Conservation (phyloP, 2,329 filamentous ascomycete species). For the Cryphonectria carpinicola region DNA sequence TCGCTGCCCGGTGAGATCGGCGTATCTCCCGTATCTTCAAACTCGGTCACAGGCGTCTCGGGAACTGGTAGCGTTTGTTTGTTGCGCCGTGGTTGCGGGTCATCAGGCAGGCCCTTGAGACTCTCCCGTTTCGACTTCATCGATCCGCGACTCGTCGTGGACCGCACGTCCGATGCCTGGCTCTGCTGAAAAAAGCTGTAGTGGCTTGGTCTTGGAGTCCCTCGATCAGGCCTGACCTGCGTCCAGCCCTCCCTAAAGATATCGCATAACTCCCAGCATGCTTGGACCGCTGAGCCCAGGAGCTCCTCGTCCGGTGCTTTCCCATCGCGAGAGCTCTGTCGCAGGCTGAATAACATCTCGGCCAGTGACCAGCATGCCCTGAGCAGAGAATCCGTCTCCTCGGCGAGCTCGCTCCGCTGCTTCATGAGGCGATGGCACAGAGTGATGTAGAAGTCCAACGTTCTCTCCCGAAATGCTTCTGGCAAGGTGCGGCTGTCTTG, state of each 20-base stretch:
- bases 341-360: slow-evolving; percentile 89
- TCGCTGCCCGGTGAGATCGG: slow-evolving; percentile 80
- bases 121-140: slow-evolving; percentile 57
- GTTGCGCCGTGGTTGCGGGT: slow-evolving; percentile 44
- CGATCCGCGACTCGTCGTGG: slow-evolving; percentile 51
- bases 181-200: slow-evolving; percentile 67
- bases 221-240: slow-evolving; percentile 81
- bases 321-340: slow-evolving; percentile 78
- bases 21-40: slow-evolving; percentile 91
- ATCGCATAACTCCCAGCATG: slow-evolving; percentile 93
- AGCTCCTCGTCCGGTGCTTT: slow-evolving; percentile 79
- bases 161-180: slow-evolving; percentile 43
- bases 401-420: slow-evolving; percentile 75
- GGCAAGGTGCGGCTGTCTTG: slow-evolving; percentile 80
- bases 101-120: slow-evolving; percentile 52
- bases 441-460: slow-evolving; percentile 92
- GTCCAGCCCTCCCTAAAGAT: slow-evolving; percentile 93
- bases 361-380: slow-evolving; percentile 88
- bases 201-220: slow-evolving; percentile 82
- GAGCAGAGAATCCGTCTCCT: slow-evolving; percentile 83
- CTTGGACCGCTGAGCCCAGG: slow-evolving; percentile 84
- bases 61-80: slow-evolving; percentile 60
- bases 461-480: slow-evolving; percentile 85
- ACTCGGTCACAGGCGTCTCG: slow-evolving; percentile 93
- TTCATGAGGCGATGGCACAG: slow-evolving; percentile 97